Percentiles rank a stretch among this genome's conserved stretches.
These are phyloP conservation scores for Cordyceps fumosorosea DNA, from an alignment of 2,329 filamentous ascomycete species.

Conservation along the genomic window DNA sequence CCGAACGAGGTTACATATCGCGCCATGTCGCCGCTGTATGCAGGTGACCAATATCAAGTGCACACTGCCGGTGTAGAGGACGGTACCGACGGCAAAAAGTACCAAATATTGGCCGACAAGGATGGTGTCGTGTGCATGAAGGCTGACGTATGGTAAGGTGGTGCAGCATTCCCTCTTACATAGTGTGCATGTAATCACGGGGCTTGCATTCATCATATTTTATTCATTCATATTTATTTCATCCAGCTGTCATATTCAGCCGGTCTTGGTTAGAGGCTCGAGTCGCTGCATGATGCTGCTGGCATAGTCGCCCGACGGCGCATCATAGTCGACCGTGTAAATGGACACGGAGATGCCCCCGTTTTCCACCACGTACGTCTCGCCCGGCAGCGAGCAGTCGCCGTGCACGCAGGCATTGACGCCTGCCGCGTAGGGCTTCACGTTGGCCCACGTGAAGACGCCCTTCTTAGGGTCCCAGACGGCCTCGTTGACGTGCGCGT, in stretches of 20 bases:
- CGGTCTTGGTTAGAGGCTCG: constrained; percentile 16
- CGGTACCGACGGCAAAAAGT: not conserved
- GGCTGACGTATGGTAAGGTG: constrained; percentile 2
- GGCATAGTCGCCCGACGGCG: constrained; percentile 28
- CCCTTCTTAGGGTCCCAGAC: constrained; percentile 36
- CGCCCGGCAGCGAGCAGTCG: constrained; percentile 42
- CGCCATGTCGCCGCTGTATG: constrained; percentile 65
- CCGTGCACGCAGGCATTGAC: constrained; percentile 46
- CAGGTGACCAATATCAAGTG: constrained; percentile 49
- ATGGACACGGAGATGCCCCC: constrained; percentile 37
- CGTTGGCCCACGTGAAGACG: constrained; percentile 35
- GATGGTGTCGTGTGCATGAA: constrained; percentile 12
- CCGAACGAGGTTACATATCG: constrained; percentile 51
- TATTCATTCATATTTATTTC: not conserved
- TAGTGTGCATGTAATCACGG: not conserved
- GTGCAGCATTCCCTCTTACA: not conserved
- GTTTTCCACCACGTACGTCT: constrained; percentile 39
- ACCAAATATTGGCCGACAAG: constrained; percentile 8
- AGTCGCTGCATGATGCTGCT: constrained; percentile 21
- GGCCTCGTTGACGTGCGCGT: constrained; percentile 39
- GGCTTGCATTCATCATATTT: not conserved
- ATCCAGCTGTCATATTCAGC: not conserved
- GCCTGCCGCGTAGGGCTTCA: constrained; percentile 31
- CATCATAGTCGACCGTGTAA: constrained; percentile 45
- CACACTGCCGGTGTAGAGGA: not conserved